Percentiles rank a stretch among this genome's conserved stretches.
Evolutionary conservation across 164 flowering plant species (phyloP).

Genomic region (Macadamia tetraphylla): DNA sequence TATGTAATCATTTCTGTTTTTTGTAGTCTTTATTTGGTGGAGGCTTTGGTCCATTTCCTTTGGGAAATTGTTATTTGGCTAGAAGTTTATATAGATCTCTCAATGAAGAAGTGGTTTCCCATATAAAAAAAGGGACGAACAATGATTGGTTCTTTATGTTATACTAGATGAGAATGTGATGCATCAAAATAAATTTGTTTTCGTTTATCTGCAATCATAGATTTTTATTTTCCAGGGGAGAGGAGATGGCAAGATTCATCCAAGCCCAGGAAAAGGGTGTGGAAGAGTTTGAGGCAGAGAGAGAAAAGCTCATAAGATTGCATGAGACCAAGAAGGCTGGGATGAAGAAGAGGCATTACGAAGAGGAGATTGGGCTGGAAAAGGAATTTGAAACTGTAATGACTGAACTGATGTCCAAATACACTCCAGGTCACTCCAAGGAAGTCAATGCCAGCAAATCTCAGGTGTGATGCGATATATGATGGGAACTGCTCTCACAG

Average conservation of each 20-base stretch:
- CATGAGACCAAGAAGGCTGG: conserved; percentile 43
- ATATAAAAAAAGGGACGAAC: no score
- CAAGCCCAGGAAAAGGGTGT: conserved; percentile 47
- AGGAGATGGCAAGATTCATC: conserved; percentile 36
- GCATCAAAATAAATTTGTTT: neutral
- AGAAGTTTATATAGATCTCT: no score
- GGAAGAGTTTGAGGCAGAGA: conserved; percentile 43
- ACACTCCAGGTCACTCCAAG: conserved; percentile 24
- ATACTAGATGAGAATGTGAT: neutral
- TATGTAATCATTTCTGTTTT: neutral
- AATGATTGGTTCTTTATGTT: neutral
- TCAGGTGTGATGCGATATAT: neutral
- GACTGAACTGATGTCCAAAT: conserved; percentile 44
- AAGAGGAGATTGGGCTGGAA: conserved; percentile 50
- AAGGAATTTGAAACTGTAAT: conserved; percentile 40
- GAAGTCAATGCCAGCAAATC: neutral
- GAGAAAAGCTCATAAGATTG: conserved; percentile 38
- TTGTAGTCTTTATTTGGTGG: neutral
- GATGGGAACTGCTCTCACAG: no score
- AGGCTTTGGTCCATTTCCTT: no score
- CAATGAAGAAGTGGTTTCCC: no score
- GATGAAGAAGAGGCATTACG: conserved; percentile 40
- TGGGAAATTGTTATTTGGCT: no score
- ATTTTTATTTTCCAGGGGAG: conserved; percentile 28
- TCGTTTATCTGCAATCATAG: neutral